Base-by-base conservation (phyloP, 768 basidiomycete species). In the Lactarius pseudohatsudake region DNA sequence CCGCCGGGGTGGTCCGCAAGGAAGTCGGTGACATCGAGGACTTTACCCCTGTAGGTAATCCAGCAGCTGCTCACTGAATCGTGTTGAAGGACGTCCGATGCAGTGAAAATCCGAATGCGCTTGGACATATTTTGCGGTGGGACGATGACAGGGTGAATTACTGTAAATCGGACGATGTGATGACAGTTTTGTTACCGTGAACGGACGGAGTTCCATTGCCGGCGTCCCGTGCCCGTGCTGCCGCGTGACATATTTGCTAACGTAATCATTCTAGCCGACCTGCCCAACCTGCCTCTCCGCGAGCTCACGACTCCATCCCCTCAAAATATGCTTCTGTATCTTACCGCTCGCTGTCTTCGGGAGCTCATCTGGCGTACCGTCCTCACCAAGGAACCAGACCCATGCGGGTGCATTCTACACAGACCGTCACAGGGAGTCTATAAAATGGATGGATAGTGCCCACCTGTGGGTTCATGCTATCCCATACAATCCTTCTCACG, bases 1-100 rank as follows among this genome's bases (percentile, higher is more conserved):
- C 96, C 95, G 69, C 96, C 96, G 13, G 96, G 94, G 75, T 97
- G 95, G 80, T 96, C 95, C 61, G 83, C 73, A 2, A 96, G 77
- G 78, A 98, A 98, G 4, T 72, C 70, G 3, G 96, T 89, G 61
- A 98, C 87, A 74, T 99, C 88, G 81, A 96, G 98, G 28, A 99
- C 92, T 73, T 88, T 91, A 73, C 89, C 89, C 65, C 81, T 81
- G 75, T 86, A 86, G 2, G 90, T 82, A 59, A 98, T 80, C 92
- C 94, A 98, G 75, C 92, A 94, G 70, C 86, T 91, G 1, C 77
- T 70, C 1, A 80, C 61, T 5, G 82, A 79, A 57, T 78, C 81
- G 80, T 96, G 93, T 36, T 74, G 73, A 3, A 80, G 83, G 57
- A 96, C 84, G 76, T 96, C 94, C 68, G 91, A 88, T 43, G 77